Conservation (phyloP, 2,329 filamentous ascomycete species). For the Colletotrichum abscissum region DNA sequence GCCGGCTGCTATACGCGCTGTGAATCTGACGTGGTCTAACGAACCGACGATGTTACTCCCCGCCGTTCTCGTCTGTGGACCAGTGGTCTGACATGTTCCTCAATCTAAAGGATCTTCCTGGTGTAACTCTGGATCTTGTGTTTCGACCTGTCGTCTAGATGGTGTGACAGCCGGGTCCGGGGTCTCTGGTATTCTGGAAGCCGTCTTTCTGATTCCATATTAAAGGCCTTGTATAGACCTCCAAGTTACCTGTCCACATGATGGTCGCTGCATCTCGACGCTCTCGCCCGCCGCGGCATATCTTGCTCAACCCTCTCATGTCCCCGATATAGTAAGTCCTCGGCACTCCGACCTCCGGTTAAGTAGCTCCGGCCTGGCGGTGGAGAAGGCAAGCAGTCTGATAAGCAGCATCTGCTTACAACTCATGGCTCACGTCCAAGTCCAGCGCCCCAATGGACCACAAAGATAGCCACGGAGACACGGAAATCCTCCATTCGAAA, state of each 20-base stretch:
- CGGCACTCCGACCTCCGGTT: not conserved
- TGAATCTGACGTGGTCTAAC: not conserved
- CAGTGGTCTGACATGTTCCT: constrained; percentile 19
- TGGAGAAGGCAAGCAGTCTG: not conserved
- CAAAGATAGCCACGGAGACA: not conserved
- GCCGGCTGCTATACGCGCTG: not conserved
- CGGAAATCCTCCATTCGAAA: not conserved
- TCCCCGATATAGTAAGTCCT: constrained; percentile 9
- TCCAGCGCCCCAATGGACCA: not conserved
- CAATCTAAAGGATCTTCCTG: constrained; percentile 27
- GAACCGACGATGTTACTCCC: not conserved
- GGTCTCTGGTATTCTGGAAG: not conserved
- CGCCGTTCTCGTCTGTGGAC: not conserved
- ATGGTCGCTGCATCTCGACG: not conserved
- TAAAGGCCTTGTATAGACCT: constrained; percentile 10
- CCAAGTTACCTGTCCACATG: not conserved
- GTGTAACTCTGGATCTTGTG: constrained; percentile 27
- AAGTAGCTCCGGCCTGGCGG: not conserved
- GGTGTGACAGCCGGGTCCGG: constrained; percentile 24
- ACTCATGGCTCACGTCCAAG: not conserved
- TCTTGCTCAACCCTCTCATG: not conserved
- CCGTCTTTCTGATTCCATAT: constrained; percentile 7
- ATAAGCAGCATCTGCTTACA: not conserved
- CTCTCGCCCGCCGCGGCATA: not conserved
- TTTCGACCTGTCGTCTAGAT: constrained; percentile 26